Percentiles rank a stretch among this genome's conserved stretches.
Evolutionary conservation across 192 early-diverging fungal genomes (phyloP).

Genomic region (Entomortierella beljakovae): DNA sequence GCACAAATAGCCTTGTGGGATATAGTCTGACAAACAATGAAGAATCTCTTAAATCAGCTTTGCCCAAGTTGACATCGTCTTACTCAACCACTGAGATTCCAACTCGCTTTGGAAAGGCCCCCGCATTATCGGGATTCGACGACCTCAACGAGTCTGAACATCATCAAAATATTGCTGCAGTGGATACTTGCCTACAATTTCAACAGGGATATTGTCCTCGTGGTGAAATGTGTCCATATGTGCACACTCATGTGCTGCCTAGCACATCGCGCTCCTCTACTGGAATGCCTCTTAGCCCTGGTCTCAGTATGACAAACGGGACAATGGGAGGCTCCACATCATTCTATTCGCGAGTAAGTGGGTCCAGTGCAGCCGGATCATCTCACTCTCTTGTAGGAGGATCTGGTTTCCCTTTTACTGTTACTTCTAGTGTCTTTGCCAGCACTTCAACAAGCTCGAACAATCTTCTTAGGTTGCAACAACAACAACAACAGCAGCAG

Average conservation of each 20-base stretch:
- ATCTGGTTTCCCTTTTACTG: conserved; percentile 36
- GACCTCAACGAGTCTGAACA: conserved; percentile 24
- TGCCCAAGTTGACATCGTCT: conserved; percentile 57
- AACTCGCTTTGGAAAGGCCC: conserved; percentile 35
- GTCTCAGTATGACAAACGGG: conserved; percentile 29
- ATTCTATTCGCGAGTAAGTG: conserved; percentile 30
- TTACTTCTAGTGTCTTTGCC: conserved; percentile 30
- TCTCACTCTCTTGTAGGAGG: conserved; percentile 26
- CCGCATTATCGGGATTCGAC: conserved; percentile 39
- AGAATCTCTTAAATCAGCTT: conserved; percentile 38
- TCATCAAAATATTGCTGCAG: conserved; percentile 29
- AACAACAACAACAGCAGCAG: conserved; percentile 35
- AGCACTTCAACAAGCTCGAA: conserved; percentile 26
- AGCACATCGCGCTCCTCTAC: conserved; percentile 31
- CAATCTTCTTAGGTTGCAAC: conserved; percentile 38
- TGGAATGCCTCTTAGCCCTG: conserved; percentile 26
- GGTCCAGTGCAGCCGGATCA: conserved; percentile 16
- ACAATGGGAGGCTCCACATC: conserved; percentile 38
- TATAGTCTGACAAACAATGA: conserved; percentile 36
- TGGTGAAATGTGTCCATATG: conserved; percentile 67
- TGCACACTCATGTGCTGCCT: conserved; percentile 50
- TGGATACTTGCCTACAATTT: conserved; percentile 54
- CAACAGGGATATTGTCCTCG: conserved; percentile 58
- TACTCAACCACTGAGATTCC: conserved; percentile 60
- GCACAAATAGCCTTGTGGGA: conserved; percentile 51